Evolutionary conservation across 129 eudicot genomes (phyloP).

Genomic region (Centella asiatica): DNA sequence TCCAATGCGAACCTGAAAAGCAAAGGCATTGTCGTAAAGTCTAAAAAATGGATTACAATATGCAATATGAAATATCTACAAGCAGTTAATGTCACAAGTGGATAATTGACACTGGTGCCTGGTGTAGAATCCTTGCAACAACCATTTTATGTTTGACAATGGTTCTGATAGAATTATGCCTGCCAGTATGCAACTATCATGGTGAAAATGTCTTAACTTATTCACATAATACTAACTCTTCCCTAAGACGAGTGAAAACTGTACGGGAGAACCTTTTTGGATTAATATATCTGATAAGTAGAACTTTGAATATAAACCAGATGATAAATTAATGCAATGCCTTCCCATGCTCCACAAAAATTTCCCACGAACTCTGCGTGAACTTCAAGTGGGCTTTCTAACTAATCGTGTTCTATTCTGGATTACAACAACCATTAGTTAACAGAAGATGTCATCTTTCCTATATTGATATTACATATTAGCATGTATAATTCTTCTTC

Average conservation of each 20-base stretch:
- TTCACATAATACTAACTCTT: not conserved
- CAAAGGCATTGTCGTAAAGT: not conserved
- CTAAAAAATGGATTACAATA: not conserved
- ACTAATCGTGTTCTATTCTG: no score
- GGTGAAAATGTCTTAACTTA: not conserved
- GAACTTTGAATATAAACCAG: no score
- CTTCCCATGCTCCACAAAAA: no score
- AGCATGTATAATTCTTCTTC: no score
- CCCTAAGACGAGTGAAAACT: not conserved
- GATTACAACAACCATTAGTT: no score
- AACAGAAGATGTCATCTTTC: no score
- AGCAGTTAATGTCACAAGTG: not conserved
- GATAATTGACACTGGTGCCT: not conserved
- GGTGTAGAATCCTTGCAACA: not conserved
- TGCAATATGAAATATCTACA: not conserved
- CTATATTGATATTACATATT: no score
- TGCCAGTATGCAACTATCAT: not conserved
- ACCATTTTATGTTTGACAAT: not conserved
- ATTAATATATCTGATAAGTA: no score
- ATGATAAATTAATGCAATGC: no score
- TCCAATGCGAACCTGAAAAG: constrained; percentile 70
- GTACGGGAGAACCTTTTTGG: no score
- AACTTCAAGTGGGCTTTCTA: no score
- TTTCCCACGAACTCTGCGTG: no score
- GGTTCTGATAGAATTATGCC: not conserved